A percentile compares a stretch with the other conserved stretches of the same genome.
phyloP scores from a whole-genome alignment of 805 yeast genomes.

The Suhomyces prunicola region DNA sequence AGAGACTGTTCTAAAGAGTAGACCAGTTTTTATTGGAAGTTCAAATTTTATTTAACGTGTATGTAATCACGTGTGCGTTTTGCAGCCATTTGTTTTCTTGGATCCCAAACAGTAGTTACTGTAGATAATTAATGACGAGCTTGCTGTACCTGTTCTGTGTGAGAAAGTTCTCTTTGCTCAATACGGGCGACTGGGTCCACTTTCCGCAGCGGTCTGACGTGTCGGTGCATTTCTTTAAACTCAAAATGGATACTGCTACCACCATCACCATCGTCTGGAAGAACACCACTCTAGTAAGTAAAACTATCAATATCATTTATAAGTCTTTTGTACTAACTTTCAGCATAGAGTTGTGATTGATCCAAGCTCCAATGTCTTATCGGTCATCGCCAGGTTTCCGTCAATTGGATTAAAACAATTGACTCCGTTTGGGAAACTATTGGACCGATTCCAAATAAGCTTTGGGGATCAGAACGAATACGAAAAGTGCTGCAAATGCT shows the following conservation, averaged over 20 bases:
- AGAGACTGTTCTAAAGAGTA: slow-evolving; percentile 89
- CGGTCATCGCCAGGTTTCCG: slow-evolving; percentile 22
- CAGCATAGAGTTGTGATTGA: slow-evolving; percentile 10
- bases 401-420: slow-evolving; percentile 27
- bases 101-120: not conserved
- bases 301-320: too few species aligned
- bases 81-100: slow-evolving; percentile 3
- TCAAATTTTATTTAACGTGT: not conserved
- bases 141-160: not conserved
- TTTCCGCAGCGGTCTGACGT: slow-evolving; percentile 29
- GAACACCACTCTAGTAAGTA: slow-evolving; percentile 18
- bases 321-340: slow-evolving; percentile 6
- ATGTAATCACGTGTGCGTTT: not conserved
- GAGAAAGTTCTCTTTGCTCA: slow-evolving; percentile 3
- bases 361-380: slow-evolving; percentile 5
- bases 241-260: not conserved
- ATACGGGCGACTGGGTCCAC: slow-evolving; percentile 23
- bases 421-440: slow-evolving; percentile 16
- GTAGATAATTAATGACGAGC: not conserved
- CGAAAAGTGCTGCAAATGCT: slow-evolving; percentile 7
- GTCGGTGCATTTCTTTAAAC: slow-evolving; percentile 13
- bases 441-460: slow-evolving; percentile 29
- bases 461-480: slow-evolving; percentile 14
- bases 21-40: too few species aligned
- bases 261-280: slow-evolving; percentile 17